Conservation (phyloP, 2,329 filamentous ascomycete genomes). For the Verticillium isaacii region DNA sequence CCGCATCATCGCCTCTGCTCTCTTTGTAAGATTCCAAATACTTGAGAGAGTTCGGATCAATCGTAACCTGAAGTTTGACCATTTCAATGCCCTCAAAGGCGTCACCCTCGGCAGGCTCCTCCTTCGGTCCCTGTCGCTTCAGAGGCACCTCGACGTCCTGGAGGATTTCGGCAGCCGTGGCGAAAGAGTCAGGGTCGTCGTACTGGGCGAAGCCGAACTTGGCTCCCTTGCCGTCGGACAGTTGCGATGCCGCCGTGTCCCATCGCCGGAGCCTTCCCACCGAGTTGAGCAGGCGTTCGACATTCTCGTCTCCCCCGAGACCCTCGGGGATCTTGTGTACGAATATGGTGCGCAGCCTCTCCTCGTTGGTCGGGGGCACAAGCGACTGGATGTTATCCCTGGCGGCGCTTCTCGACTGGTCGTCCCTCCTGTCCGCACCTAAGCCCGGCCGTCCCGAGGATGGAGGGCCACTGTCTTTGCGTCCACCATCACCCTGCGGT, state of each 20-base stretch:
- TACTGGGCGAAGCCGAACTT: slow-evolving; percentile 95
- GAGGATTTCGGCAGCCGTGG: slow-evolving; percentile 79
- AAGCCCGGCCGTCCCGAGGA: slow-evolving; percentile 40
- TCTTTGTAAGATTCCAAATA: slow-evolving; percentile 82
- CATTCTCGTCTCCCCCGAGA: slow-evolving; percentile 67
- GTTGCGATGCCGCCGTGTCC: slow-evolving; percentile 64
- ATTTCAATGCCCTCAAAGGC: slow-evolving; percentile 58
- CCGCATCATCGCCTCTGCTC: slow-evolving; percentile 57
- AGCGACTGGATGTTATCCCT: slow-evolving; percentile 67
- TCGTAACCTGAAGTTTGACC: slow-evolving; percentile 63
- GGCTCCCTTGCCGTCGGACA: slow-evolving; percentile 69
- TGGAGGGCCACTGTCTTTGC: slow-evolving; percentile 39
- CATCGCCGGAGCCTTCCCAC: slow-evolving; percentile 78
- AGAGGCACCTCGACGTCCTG: slow-evolving; percentile 76
- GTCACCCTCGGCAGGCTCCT: slow-evolving; percentile 34
- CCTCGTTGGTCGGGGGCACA: slow-evolving; percentile 80
- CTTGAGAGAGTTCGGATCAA: slow-evolving; percentile 77
- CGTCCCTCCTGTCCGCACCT: slow-evolving; percentile 61
- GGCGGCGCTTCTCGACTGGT: slow-evolving; percentile 62
- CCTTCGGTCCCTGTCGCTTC: slow-evolving; percentile 61
- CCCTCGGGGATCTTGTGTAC: slow-evolving; percentile 81
- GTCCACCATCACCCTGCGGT: slow-evolving; percentile 30
- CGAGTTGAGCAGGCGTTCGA: slow-evolving; percentile 74
- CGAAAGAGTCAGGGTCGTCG: slow-evolving; percentile 84
- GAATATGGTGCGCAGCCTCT: slow-evolving; percentile 88